A percentile compares a stretch with the other conserved stretches of the same genome.
Evolutionary conservation across 257 asterid species (phyloP).

Genomic region (Nemophila menziesii): DNA sequence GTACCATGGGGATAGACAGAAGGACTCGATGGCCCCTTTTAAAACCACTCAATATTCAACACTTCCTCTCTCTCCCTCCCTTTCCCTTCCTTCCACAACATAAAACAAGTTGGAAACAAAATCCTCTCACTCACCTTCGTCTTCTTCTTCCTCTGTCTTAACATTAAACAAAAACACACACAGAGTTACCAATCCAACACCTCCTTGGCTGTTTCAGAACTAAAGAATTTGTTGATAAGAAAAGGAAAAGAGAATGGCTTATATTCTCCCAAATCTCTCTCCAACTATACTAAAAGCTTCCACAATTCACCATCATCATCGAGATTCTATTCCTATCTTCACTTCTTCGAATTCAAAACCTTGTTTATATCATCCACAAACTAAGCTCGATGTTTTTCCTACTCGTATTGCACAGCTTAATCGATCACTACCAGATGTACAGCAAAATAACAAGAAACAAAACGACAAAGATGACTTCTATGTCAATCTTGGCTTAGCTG

Average conservation of each 20-base stretch:
- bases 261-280: slow-evolving; percentile 59
- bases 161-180: not conserved
- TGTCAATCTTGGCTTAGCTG: slow-evolving; percentile 76
- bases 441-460: slow-evolving; percentile 30
- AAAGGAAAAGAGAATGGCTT: slow-evolving; percentile 33
- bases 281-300: slow-evolving; percentile 25
- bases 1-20: no score
- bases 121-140: not conserved
- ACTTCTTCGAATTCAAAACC: slow-evolving; percentile 10
- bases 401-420: slow-evolving; percentile 33
- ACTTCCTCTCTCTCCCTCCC: not conserved
- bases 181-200: not conserved
- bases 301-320: slow-evolving; percentile 20
- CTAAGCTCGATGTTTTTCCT: slow-evolving; percentile 29
- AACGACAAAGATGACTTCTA: slow-evolving; percentile 41
- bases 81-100: not conserved
- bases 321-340: not conserved
- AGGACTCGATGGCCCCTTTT: slow-evolving; percentile 7
- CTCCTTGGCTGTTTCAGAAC: not conserved
- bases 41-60: slow-evolving; percentile 15
- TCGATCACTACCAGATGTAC: slow-evolving; percentile 17
- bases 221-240: not conserved
- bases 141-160: not conserved
- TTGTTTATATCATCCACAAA: slow-evolving; percentile 16
- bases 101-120: slow-evolving; percentile 3